Evolutionary conservation across 106 monocot species (phyloP).

Genomic region (Dioscorea zingiberensis): DNA sequence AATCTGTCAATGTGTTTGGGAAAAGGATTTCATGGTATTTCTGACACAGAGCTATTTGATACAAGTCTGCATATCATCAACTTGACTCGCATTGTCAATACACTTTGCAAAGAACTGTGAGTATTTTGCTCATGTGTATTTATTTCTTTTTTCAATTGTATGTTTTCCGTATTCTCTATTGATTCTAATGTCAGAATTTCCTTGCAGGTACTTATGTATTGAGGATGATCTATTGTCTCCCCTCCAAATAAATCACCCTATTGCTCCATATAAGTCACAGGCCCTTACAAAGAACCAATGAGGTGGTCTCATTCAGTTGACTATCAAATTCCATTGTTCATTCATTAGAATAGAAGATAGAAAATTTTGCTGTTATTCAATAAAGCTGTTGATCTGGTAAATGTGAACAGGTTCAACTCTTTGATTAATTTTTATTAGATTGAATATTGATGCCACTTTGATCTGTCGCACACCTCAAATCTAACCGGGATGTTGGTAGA

Average conservation of each 20-base stretch:
- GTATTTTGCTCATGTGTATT: background rate
- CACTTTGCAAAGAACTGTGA: slow-evolving; percentile 35
- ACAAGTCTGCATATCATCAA: slow-evolving; percentile 25
- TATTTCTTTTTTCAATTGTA: background rate
- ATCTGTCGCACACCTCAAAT: background rate
- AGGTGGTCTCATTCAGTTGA: background rate
- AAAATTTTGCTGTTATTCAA: too few species aligned
- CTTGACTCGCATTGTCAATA: slow-evolving; percentile 25
- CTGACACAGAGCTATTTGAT: slow-evolving; percentile 8
- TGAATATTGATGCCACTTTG: background rate
- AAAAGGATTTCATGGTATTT: slow-evolving; percentile 15
- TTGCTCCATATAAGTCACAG: slow-evolving; percentile 50
- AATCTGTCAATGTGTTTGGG: slow-evolving; percentile 29
- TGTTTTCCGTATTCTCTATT: background rate
- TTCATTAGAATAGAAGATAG: too few species aligned
- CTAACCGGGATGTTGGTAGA: background rate
- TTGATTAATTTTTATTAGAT: background rate
- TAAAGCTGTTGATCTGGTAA: too few species aligned
- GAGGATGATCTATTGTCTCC: slow-evolving; percentile 46
- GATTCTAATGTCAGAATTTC: background rate
- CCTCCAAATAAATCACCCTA: slow-evolving; percentile 14
- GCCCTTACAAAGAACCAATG: slow-evolving; percentile 11
- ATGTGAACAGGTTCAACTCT: too few species aligned
- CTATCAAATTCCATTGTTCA: too few species aligned
- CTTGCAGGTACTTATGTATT: slow-evolving; percentile 38